Evolutionary conservation across 2,329 filamentous ascomycete species (phyloP).

Genomic region (Nemania abortiva): DNA sequence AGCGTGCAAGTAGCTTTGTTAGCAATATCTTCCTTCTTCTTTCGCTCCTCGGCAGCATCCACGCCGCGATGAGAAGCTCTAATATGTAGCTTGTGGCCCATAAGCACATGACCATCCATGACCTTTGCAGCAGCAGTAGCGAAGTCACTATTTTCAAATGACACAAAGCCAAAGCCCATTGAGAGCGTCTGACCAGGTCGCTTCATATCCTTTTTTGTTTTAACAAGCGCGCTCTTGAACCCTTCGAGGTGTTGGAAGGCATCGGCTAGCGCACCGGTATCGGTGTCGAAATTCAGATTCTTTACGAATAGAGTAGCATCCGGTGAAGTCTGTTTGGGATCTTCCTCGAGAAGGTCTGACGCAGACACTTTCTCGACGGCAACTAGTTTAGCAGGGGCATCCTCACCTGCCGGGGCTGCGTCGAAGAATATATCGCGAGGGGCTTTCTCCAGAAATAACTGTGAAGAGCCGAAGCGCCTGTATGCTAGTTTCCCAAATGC

Average conservation of each 20-base stretch:
- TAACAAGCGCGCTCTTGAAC: conserved; percentile 89
- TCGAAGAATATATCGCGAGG: conserved; percentile 80
- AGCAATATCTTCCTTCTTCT: conserved; percentile 82
- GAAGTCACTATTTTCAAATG: conserved; percentile 82
- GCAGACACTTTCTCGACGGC: conserved; percentile 73
- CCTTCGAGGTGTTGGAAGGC: conserved; percentile 85
- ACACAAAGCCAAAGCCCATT: conserved; percentile 97
- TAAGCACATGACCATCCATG: conserved; percentile 92
- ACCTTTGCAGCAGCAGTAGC: conserved; percentile 82
- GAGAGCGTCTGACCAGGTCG: conserved; percentile 87
- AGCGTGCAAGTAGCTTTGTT: conserved; percentile 88
- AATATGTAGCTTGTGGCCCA: conserved; percentile 86
- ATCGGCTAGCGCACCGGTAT: conserved; percentile 78
- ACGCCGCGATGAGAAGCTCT: conserved; percentile 87
- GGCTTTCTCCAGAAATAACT: conserved; percentile 90
- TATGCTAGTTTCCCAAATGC: conserved; percentile 91
- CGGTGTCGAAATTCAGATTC: conserved; percentile 93
- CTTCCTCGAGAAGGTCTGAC: conserved; percentile 72
- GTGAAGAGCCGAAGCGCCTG: conserved; percentile 86
- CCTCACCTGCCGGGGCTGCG: conserved; percentile 49
- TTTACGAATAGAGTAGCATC: conserved; percentile 91
- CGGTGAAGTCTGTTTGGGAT: conserved; percentile 59
- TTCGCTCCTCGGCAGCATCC: conserved; percentile 88
- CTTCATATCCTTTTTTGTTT: conserved; percentile 94
- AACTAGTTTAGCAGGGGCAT: conserved; percentile 48